Base-by-base conservation (phyloP, 1,284 basidiomycete species). In the Austroboletus rostrupii region DNA sequence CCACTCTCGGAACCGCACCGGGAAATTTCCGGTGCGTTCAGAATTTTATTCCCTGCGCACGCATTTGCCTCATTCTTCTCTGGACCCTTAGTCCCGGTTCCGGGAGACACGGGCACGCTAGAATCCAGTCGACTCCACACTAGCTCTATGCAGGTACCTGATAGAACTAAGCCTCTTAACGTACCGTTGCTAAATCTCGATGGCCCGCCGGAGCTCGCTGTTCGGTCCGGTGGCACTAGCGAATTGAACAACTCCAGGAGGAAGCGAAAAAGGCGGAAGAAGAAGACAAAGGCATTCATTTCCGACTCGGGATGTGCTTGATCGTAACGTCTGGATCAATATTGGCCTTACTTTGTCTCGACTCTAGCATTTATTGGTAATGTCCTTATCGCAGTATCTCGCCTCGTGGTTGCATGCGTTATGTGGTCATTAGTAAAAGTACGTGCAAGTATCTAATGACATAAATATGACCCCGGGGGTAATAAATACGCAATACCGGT, bases 141-240 rank as follows among this genome's bases (percentile, higher is more conserved):
- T 35, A 32, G 43, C 43, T 48, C 47, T 35, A 40, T 45, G 35
- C 14, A 32, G 11, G 26, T 44, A 28, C 45, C 51, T 47, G 57
- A 55, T 42, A 52, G 47, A 55, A 46, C 41, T 38, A 54, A 52
- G 26, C 50, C 28, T 39, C 46, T 53, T 44, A 50, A 68, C 45
- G 52, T 68, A 3, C 75, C 79, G 13, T 53, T 86, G 19, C 68
- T 86, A 26, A 87, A 87, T 55, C 71, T 87, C 13, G 66, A 64
- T 21, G 79, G 80, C 2, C 76, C 77, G n/a, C 75, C 68, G 39
- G 67, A 62, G 23, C 64, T 65, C 32, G 35, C 23, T 19, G 59
- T 64, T 37, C 64, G 68, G 31, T 58, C 58, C 33, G 73, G 71
- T 33, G 61, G 63, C n/a, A 61, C 64, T 21, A 58, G 57, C 28